A percentile compares a stretch with the other conserved stretches of the same genome.
phyloP scores from a whole-genome alignment of 495 filamentous ascomycete species.

The Annulohypoxylon bovei region DNA sequence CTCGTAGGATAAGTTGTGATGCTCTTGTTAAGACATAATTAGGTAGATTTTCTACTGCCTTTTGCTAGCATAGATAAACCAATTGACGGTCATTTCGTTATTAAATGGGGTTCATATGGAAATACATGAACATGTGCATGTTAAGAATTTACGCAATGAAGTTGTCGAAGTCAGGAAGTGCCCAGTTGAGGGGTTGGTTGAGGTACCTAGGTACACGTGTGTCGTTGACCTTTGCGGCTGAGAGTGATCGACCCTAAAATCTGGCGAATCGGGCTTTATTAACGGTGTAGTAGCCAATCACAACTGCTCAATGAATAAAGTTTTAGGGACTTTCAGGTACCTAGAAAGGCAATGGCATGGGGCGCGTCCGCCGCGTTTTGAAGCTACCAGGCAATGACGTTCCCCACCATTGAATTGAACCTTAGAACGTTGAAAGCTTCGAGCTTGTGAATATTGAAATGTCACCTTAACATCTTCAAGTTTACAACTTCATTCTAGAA shows the following conservation, averaged over 20 bases:
- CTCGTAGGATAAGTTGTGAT: not conserved
- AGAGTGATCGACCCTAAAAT: not conserved
- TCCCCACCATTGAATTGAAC: conserved; percentile 2
- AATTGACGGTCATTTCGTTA: not conserved
- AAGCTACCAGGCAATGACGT: not conserved
- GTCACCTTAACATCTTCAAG: not conserved
- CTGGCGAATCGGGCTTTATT: conserved; percentile 6
- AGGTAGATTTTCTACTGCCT: not conserved
- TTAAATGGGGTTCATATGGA: not conserved
- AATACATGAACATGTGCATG: not conserved
- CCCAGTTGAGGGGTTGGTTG: too few species aligned
- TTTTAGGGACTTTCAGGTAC: too few species aligned
- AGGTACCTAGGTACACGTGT: not conserved
- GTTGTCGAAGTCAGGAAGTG: not conserved
- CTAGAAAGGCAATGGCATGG: not conserved
- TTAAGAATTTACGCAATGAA: not conserved
- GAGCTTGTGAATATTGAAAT: not conserved
- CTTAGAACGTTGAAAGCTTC: not conserved
- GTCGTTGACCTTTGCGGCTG: conserved; percentile 13
- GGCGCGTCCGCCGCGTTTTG: too few species aligned
- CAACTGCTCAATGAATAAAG: not conserved
- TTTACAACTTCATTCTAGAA: not conserved
- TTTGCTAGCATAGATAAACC: not conserved
- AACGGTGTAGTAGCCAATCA: not conserved
- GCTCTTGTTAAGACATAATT: not conserved